phyloP scores from a whole-genome alignment of 139 green algal species.

The Ettlia oleoabundans region DNA sequence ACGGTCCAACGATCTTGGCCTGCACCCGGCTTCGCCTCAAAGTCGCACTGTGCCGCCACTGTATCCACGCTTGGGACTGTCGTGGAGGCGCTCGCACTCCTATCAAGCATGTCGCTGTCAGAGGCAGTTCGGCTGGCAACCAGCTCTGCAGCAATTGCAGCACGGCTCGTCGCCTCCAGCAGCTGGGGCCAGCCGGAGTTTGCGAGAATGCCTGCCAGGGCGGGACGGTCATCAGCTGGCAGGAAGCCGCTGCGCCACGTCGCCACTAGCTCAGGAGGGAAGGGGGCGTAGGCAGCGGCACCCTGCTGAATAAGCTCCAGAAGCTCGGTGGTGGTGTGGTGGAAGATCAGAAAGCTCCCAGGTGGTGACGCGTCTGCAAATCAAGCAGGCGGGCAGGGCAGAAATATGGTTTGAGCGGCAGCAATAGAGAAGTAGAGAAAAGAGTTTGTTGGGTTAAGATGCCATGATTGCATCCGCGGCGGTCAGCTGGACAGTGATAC shows the following conservation, averaged over 20 bases:
- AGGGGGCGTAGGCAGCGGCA: conserved; percentile 5
- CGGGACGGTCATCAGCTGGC: neutral
- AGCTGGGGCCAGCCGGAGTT: conserved; percentile 2
- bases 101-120: neutral
- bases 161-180: conserved; percentile 1
- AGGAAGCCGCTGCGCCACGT: conserved; percentile 23
- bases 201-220: neutral
- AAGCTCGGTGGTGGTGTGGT: conserved; percentile 9
- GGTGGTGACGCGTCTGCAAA: conserved; percentile 2
- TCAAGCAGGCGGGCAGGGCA: no score
- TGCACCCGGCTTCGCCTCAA: conserved; percentile 3
- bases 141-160: neutral
- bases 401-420: no score
- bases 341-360: conserved; percentile 10
- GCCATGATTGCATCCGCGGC: neutral
- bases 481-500: neutral
- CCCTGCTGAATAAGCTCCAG: neutral
- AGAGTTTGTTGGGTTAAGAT: neutral
- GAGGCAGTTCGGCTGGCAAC: neutral
- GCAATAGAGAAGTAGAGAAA: neutral
- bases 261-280: conserved; percentile 6
- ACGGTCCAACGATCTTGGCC: conserved; percentile 6
- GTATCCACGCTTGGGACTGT: no score
- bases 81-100: neutral
- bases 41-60: neutral